Conservation (phyloP, 345 rosid species). For the Citrus mangshanensis region DNA sequence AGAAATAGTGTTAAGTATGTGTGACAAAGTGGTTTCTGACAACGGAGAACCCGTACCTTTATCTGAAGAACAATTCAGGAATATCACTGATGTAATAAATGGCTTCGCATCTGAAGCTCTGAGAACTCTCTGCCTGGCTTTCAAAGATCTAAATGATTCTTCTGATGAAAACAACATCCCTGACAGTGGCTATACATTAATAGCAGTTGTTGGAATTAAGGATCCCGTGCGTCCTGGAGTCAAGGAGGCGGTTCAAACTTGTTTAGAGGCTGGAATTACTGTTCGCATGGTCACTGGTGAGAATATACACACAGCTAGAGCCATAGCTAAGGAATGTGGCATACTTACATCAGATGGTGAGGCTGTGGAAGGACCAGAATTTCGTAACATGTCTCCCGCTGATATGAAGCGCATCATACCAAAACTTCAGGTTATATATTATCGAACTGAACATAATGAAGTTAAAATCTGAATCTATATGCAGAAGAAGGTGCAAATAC, state of each 20-base stretch:
- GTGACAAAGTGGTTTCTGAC: constrained; percentile 59
- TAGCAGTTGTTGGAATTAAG: constrained; percentile 79
- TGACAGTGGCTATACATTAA: constrained; percentile 56
- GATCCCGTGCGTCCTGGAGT: constrained; percentile 98
- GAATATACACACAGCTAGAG: constrained; percentile 89
- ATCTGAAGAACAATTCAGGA: constrained; percentile 47
- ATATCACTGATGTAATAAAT: constrained; percentile 49
- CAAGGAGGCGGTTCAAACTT: constrained; percentile 75
- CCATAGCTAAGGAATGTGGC: constrained; percentile 95
- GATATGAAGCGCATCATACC: constrained; percentile 42
- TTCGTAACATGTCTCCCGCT: constrained; percentile 51
- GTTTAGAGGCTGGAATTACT: constrained; percentile 86
- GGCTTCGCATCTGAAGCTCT: constrained; percentile 73
- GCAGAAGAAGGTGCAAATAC: constrained; percentile 2
- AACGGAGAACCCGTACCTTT: constrained; percentile 50
- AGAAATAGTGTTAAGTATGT: constrained; percentile 79
- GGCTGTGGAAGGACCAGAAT: constrained; percentile 65
- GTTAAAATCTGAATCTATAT: not conserved
- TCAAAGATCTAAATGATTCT: constrained; percentile 53
- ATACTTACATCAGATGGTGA: constrained; percentile 71
- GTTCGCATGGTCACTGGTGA: constrained; percentile 99
- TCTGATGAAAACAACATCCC: constrained; percentile 47
- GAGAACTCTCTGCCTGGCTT: constrained; percentile 85
- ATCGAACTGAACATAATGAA: not conserved
- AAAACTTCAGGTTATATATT: constrained; percentile 60